Evolutionary conservation across 2,329 filamentous ascomycete genomes (phyloP), one percentile per base, ranked within the genome.

Genomic region (Cladosporium sp.): DNA sequence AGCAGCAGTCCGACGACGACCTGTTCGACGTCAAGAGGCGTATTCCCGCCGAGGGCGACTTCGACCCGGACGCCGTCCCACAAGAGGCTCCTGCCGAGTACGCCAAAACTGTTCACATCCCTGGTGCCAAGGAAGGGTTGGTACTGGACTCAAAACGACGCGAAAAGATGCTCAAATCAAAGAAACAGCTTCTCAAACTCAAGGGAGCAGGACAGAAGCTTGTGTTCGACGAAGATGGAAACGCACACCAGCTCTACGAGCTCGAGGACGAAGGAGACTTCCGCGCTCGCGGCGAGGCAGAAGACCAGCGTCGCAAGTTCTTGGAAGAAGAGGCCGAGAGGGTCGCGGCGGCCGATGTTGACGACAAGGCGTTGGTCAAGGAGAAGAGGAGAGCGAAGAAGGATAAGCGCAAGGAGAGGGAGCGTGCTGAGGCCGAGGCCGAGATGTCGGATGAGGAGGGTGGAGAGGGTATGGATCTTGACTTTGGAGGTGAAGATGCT

Each of bases 101-200:
- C 52, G 88, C 86, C 74, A 80, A 73, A 58, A 66, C 86, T 2
- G 81, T 97, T 51, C 76, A 83, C 39, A 82, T 88, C 1, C 80
- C 88, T 12, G 87, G 87, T 55, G 85, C 83, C 62, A 78, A 80
- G 45, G 84, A 89, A 28, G 84, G 90, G 1, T 81, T 96, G 45
- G 78, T 96, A 19, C 86, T 99, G 62, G 94, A 99, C 77, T 96
- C 92, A 12, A 95, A 97, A 74, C 90, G 94, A 22, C 88, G 92
- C 65, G 93, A 96, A 76, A 97, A 97, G 78, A 83, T 96, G n/a
- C 84, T 97, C 64, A 88, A 88, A 69, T 95, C 90, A 19, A 97
- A 97, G 81, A 91, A 96, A 77, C 90, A 95, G 76, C 89, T 95
- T 75, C 83, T 91, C 70, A 94, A 96, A 72, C 89, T 90, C 79